These are phyloP conservation scores for Podaxis sp. DNA, from an alignment of 768 basidiomycete species.

Conservation along the genomic window DNA sequence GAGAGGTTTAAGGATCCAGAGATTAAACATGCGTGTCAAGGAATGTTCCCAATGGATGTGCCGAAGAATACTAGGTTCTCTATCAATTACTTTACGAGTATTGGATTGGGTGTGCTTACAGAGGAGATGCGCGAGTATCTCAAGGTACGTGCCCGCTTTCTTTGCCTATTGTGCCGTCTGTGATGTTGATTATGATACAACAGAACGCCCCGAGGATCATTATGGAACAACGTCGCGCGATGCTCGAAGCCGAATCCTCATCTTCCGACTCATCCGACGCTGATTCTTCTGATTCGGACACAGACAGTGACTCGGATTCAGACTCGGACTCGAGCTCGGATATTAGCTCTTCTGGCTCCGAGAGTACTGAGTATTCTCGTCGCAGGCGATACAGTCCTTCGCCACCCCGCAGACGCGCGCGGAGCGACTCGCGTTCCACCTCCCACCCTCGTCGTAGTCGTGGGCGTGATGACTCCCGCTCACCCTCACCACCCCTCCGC, in stretches of 20 bases:
- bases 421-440: slow-evolving; percentile 4
- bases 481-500: slow-evolving; percentile 15
- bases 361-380: slow-evolving; percentile 1
- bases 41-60: slow-evolving; percentile 95
- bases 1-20: slow-evolving; percentile 91
- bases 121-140: slow-evolving; percentile 97
- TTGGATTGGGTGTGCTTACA: slow-evolving; percentile 87
- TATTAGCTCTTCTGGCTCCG: slow-evolving; percentile 15
- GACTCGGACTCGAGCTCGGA: slow-evolving; percentile 25
- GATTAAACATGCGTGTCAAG: slow-evolving; percentile 65
- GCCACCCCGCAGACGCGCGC: slow-evolving; percentile 21
- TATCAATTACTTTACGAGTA: slow-evolving; percentile 97
- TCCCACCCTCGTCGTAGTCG: neutral
- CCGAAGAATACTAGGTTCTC: slow-evolving; percentile 96
- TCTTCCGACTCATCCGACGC: slow-evolving; percentile 40
- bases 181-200: neutral
- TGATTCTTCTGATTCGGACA: slow-evolving; percentile 31
- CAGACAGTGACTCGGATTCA: slow-evolving; percentile 28
- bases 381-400: slow-evolving; percentile 26
- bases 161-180: neutral
- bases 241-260: slow-evolving; percentile 69
- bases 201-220: slow-evolving; percentile 92
- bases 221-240: slow-evolving; percentile 90
- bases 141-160: slow-evolving; percentile 57
- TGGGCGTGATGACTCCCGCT: slow-evolving; percentile 21